These are phyloP conservation scores for Cyberlindnera misumaiensis DNA, from an alignment of 805 yeast species.

Conservation along the genomic window DNA sequence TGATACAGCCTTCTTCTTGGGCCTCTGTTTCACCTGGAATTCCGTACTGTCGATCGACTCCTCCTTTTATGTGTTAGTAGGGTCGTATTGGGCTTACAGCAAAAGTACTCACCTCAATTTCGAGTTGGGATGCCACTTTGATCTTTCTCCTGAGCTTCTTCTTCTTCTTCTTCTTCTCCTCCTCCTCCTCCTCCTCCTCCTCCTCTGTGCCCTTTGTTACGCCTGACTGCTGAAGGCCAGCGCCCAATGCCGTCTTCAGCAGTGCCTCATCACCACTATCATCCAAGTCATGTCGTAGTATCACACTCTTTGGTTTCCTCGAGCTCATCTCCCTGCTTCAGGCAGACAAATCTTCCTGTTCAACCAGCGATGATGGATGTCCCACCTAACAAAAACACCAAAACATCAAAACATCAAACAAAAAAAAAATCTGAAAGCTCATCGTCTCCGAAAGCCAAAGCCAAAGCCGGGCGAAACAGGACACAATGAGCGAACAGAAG, in stretches of 20 bases:
- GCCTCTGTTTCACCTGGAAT: slow-evolving; percentile 2
- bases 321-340: slow-evolving; percentile 8
- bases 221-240: too few species aligned
- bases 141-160: slow-evolving; percentile 15
- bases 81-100: neutral
- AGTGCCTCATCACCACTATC: neutral
- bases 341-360: too few species aligned
- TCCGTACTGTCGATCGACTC: slow-evolving; percentile 1
- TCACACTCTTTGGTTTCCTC: slow-evolving; percentile 16
- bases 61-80: neutral
- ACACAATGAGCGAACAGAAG: slow-evolving; percentile 2
- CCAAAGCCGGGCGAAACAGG: neutral
- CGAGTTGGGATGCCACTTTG: neutral
- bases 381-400: neutral
- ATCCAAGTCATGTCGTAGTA: slow-evolving; percentile 8
- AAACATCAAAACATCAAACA: neutral
- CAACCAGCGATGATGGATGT: too few species aligned
- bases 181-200: too few species aligned
- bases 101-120: neutral
- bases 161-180: slow-evolving; percentile 1
- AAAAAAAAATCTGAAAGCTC: neutral
- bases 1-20: slow-evolving; percentile 1
- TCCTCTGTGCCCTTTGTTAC: too few species aligned
- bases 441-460: neutral
- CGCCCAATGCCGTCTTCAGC: neutral